Base-by-base conservation (phyloP, 495 filamentous ascomycete species). In the Neurospora sp. region DNA sequence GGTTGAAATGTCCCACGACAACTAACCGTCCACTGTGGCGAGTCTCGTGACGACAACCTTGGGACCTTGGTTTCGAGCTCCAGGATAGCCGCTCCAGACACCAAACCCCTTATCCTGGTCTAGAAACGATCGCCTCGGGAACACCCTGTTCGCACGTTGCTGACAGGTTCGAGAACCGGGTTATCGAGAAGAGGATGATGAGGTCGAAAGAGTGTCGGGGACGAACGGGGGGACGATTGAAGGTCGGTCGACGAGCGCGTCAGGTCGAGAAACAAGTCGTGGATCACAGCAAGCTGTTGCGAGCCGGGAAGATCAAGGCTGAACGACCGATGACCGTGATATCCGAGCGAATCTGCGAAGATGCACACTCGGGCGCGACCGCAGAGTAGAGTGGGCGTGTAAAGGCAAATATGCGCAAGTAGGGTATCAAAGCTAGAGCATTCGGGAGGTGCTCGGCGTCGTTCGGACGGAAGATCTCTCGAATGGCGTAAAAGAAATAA, bases 31-130 rank as follows among this genome's bases (percentile, higher is more conserved):
- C 69, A 39, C 69, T 71, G 45, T 66, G 43, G 45, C 45, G 24
- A 69, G 37, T 54, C 34, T 62, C 43, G 73, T 71, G 69, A 39
- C 38, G 72, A 54, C 19, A 54, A 71, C 48, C 31, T 70, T 70
- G 31, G 39, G 36, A 45, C 71, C 38, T 59, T 59, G 21, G 21
- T 59, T 66, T 66, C 28, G 48, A 66, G 28, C 15, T 66, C 54
- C 54, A 66, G 54, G 54, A 66, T 34, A 66, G 54, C 54, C 28
- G 54, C 10, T 66, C 54, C 54, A 66, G 24, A 34, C 54, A 66
- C 54, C 54, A 66, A 66, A 66, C 7, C 54, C 28, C 28, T 8
- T 66, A 66, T 66, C 54, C 54, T 66, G 54, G 54, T 66, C 54
- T 66, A 34, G 15, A 34, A 34, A 66, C 28, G 28, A 66, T 66